A percentile compares a stretch with the other conserved stretches of the same genome.
Conservation (phyloP, 768 basidiomycete species). For the Gelatoporia subvermispora region DNA sequence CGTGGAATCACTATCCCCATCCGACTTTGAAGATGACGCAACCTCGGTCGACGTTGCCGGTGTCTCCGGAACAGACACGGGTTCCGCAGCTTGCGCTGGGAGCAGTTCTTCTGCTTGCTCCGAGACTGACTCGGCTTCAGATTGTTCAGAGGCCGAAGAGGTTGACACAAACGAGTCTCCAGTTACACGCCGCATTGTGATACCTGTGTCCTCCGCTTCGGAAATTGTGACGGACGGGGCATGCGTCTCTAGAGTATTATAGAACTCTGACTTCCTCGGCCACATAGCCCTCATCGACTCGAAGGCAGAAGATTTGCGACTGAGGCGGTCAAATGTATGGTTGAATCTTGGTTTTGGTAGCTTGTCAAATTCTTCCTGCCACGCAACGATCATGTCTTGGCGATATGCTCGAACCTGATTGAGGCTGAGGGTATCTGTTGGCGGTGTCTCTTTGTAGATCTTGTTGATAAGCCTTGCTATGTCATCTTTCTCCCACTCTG, state of each 20-base stretch:
- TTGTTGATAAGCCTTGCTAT: slow-evolving; percentile 68
- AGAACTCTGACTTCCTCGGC: slow-evolving; percentile 56
- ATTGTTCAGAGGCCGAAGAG: slow-evolving; percentile 70
- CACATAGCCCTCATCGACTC: slow-evolving; percentile 69
- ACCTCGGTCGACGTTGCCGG: background rate
- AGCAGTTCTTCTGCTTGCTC: slow-evolving; percentile 16
- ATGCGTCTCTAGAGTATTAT: slow-evolving; percentile 49
- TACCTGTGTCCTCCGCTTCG: slow-evolving; percentile 59
- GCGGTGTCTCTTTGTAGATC: slow-evolving; percentile 74
- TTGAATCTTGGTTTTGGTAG: slow-evolving; percentile 67
- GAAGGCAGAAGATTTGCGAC: slow-evolving; percentile 58
- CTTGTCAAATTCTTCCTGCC: slow-evolving; percentile 90
- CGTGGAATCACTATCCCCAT: slow-evolving; percentile 80
- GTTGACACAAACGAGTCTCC: slow-evolving; percentile 46
- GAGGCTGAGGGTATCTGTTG: slow-evolving; percentile 82
- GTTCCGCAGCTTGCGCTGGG: background rate
- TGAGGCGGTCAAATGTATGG: slow-evolving; percentile 41
- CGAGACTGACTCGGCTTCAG: slow-evolving; percentile 50
- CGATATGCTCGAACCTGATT: slow-evolving; percentile 82
- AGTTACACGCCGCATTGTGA: slow-evolving; percentile 42
- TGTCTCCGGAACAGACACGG: background rate
- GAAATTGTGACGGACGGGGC: slow-evolving; percentile 64
- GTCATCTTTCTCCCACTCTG: slow-evolving; percentile 71
- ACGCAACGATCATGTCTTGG: slow-evolving; percentile 93
- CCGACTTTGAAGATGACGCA: slow-evolving; percentile 40